Evolutionary conservation across 2,329 filamentous ascomycete genomes (phyloP).

Genomic region (Cladosporium sp.): DNA sequence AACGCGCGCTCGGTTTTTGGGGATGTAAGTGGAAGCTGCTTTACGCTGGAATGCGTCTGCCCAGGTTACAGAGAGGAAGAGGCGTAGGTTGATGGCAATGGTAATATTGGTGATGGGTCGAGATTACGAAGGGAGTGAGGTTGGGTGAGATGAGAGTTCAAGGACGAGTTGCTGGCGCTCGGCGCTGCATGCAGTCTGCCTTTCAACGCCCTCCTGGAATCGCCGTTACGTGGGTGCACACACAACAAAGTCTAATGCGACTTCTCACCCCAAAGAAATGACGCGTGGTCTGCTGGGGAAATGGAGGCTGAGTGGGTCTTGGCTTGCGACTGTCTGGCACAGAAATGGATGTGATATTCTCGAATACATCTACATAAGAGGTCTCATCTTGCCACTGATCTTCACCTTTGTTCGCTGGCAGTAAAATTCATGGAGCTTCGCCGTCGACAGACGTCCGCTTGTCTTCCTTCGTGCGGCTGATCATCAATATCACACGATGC

Average conservation of each 20-base stretch:
- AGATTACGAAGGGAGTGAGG: neutral
- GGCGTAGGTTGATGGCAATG: neutral
- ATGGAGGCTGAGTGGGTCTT: constrained; percentile 6
- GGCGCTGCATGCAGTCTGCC: constrained; percentile 13
- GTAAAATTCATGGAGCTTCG: neutral
- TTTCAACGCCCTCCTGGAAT: constrained; percentile 2
- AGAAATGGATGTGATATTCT: neutral
- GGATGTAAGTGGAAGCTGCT: neutral
- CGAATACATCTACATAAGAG: neutral
- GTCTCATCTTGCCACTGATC: neutral
- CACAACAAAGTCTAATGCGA: constrained; percentile 11
- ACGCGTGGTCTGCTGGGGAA: constrained; percentile 5
- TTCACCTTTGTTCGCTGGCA: neutral
- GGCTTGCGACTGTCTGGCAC: neutral
- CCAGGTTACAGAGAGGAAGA: neutral
- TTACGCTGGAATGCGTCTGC: constrained; percentile 1
- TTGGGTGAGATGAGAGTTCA: neutral
- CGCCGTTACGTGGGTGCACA: constrained; percentile 8
- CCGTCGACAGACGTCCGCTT: neutral
- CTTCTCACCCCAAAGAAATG: neutral
- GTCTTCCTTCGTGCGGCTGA: neutral
- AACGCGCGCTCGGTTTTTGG: neutral
- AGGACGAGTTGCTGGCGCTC: neutral
- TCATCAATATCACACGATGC: constrained; percentile 4
- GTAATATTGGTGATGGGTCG: neutral